Base-by-base conservation (phyloP, 257 asterid species). In the Penstemon barbatus region DNA sequence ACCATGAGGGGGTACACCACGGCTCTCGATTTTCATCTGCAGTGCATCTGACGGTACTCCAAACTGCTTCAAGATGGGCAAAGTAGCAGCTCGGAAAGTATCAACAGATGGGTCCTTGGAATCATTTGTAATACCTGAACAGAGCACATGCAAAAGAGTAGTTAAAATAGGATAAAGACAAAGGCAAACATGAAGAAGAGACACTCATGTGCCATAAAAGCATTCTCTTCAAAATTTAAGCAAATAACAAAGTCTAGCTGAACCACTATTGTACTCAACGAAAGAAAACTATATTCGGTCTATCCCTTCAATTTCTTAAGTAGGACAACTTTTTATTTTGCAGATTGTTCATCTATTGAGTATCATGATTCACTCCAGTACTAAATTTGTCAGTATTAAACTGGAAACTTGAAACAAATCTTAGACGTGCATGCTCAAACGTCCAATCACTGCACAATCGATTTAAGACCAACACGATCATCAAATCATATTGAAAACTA, bases 1-100 rank as follows among this genome's bases (percentile, higher is more conserved):
- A 63, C 97, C 99, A 51, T 61, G 79, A 48, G 99, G 99, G 65
- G 92, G 81, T 70, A 90, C 97, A 15, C 96, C 99, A 40, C 97
- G 81, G 71, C 84, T 85, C 84, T 76, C 84, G 46, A 90, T 87
- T 79, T 88, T 90, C 72, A 93, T 79, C 10, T 78, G 85, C 69
- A 90, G 66, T 44, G 87, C 92, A 67, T 93, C 95, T 18, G 95
- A 58, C 66, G 85, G 82, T 66, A 90, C 83, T 57, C 97, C 99
- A 73, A 93, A 93, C 70, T 74, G 90, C 85, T 84, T 87, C 84
- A 93, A 72, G n/a, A 93, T 71, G 50, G 84, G 89, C 61, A 88
- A 65, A 6, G 95, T 85, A 11, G 95, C 72, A 12, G 95, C 79
- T 71, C 86, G 80, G 71, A 87, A 90, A 39, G 96, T 93, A 81